Conservation (phyloP, 2,329 filamentous ascomycete genomes). For the Fusarium transvaalense region DNA sequence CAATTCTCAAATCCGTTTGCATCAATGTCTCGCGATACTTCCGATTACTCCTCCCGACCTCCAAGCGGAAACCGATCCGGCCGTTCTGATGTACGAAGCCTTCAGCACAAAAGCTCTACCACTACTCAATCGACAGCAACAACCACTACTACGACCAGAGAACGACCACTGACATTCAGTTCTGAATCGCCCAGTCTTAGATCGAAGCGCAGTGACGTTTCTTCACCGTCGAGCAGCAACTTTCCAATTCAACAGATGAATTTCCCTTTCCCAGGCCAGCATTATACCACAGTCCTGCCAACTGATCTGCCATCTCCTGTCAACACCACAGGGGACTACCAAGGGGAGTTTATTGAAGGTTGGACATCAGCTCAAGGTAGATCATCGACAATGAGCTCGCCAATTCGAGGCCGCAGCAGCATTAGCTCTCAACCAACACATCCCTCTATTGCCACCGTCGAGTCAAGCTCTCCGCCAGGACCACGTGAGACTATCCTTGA, state of each 20-base stretch:
- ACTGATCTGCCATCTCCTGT: conserved; percentile 69
- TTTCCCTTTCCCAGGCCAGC: conserved; percentile 57
- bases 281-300: conserved; percentile 65
- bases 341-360: conserved; percentile 69
- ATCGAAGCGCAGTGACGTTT: conserved; percentile 73
- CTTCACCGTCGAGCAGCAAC: conserved; percentile 66
- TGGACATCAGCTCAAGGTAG: conserved; percentile 72
- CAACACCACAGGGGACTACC: conserved; percentile 65
- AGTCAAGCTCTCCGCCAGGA: conserved; percentile 63
- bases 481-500: conserved; percentile 76
- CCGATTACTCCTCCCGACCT: conserved; percentile 59
- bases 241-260: conserved; percentile 56
- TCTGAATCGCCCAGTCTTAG: conserved; percentile 72
- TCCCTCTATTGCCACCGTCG: conserved; percentile 53
- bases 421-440: conserved; percentile 63
- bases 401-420: conserved; percentile 66
- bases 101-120: conserved; percentile 63
- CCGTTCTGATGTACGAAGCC: conserved; percentile 50
- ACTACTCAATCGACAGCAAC: conserved; percentile 62
- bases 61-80: conserved; percentile 58
- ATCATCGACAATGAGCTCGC: conserved; percentile 69
- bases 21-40: conserved; percentile 56
- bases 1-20: conserved; percentile 67
- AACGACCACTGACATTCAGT: conserved; percentile 64
- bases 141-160: conserved; percentile 60